Evolutionary conservation across 2,329 filamentous ascomycete genomes (phyloP), one percentile per base, ranked within the genome.

Genomic region (Fusarium sp.): DNA sequence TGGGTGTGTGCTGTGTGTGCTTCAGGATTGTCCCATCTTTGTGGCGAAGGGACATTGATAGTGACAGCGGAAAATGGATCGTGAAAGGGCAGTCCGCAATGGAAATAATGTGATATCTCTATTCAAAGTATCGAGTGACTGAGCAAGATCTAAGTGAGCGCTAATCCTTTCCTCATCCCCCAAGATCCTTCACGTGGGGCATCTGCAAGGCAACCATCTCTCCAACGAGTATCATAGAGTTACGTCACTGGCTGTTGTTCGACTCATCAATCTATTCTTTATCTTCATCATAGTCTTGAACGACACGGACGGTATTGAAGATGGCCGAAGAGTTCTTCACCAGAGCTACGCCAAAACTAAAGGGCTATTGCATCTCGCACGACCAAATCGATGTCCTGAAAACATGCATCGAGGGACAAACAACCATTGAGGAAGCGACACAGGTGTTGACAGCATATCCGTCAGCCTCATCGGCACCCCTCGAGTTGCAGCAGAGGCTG

Each of bases 401-500:
- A 25, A 13, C 60, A 18, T 72, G 70, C 22, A 16, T 68, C 20
- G 29, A 70, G 18, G 67, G 57, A 3, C 10, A 63, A 5, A 33
- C 36, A 35, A 20, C 33, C 1, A n/a, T 52, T 10, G 20, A 27
- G 4, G 20, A 62, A 22, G 52, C 64, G 3, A 54, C 52, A 4
- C 35, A 27, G 6, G 9, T 16, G 13, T 31, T 72, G 25, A 56
- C 61, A 0, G 16, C 42, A 6, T 63, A 68, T 13, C 29, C 67
- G 6, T 61, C 60, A 14, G 20, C 61, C 20, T 50, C 67, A 1
- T 31, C 35, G 1, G 65, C 56, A 6, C 57, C 70, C 14, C 42
- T 70, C 16, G 60, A 72, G 45, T 27, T 68, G 20, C 67, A 72
- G 18, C 67, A 68, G 36, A 59, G 67, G 5, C 52, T 72, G 3